phyloP scores from a whole-genome alignment of 805 yeast species.

The Clavispora carvajalis region DNA sequence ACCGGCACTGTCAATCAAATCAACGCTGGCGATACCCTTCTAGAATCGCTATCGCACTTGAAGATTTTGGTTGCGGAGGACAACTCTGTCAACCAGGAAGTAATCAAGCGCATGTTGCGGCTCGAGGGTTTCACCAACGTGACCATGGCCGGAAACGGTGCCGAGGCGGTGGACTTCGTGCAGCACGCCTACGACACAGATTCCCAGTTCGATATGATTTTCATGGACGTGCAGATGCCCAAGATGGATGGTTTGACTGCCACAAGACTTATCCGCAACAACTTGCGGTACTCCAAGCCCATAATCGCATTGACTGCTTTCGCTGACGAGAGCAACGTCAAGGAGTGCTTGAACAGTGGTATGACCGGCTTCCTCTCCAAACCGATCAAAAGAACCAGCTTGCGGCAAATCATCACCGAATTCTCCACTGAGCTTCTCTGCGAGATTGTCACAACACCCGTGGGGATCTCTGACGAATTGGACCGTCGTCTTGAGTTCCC shows the following conservation, averaged over 20 bases:
- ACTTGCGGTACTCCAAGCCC: conserved; percentile 59
- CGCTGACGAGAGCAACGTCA: conserved; percentile 87
- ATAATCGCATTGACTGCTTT: conserved; percentile 94
- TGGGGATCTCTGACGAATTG: conserved; percentile 7
- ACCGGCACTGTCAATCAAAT: conserved; percentile 14
- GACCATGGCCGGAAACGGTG: conserved; percentile 83
- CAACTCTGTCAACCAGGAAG: conserved; percentile 90
- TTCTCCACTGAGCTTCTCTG: conserved; percentile 35
- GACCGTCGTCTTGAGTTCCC: conserved; percentile 1
- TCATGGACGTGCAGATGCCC: conserved; percentile 99
- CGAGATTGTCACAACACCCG: conserved; percentile 32
- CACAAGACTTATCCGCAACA: conserved; percentile 64
- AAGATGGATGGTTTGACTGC: conserved; percentile 85
- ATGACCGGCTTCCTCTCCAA: conserved; percentile 90
- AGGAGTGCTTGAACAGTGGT: conserved; percentile 81
- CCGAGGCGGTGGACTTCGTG: conserved; percentile 74
- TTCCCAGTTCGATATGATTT: conserved; percentile 61
- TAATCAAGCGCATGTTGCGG: conserved; percentile 79
- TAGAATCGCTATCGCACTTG: conserved; percentile 27
- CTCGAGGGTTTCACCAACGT: conserved; percentile 74
- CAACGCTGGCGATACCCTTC: conserved; percentile 12
- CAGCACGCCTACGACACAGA: conserved; percentile 39
- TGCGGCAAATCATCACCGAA: conserved; percentile 51
- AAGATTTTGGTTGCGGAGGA: conserved; percentile 88
- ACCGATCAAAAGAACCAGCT: conserved; percentile 71